phyloP scores from a whole-genome alignment of 768 basidiomycete species.

The Crassisporium funariophilum region DNA sequence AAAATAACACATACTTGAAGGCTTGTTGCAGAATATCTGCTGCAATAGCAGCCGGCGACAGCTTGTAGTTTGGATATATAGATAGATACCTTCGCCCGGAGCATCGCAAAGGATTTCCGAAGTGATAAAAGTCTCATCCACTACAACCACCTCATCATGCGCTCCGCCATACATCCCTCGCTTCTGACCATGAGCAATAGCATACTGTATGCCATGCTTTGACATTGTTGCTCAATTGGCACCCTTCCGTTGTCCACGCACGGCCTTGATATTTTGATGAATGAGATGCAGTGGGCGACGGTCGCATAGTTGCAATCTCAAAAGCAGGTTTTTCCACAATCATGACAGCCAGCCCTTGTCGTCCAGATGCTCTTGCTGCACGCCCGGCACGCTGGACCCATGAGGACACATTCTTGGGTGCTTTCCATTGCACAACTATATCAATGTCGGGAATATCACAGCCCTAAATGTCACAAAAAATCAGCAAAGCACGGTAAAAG shows the following conservation, averaged over 20 bases:
- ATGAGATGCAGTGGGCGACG: background rate
- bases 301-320: conserved; percentile 9
- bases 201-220: background rate
- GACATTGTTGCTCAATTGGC: background rate
- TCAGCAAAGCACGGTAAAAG: background rate
- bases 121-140: background rate
- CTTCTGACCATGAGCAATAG: background rate
- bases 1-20: background rate
- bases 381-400: conserved; percentile 36
- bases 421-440: conserved; percentile 41
- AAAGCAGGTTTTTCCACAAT: conserved; percentile 26
- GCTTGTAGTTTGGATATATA: background rate
- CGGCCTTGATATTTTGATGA: background rate
- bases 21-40: background rate
- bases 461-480: conserved; percentile 19
- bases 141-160: background rate
- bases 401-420: conserved; percentile 26
- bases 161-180: background rate
- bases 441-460: conserved; percentile 37
- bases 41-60: background rate
- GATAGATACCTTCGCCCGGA: background rate
- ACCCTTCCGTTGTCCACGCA: background rate
- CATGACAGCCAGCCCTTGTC: conserved; percentile 27
- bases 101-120: background rate
- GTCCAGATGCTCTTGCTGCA: conserved; percentile 25